A percentile compares a stretch with the other conserved stretches of the same genome.
Evolutionary conservation across 352 stramenopile species (phyloP).

Genomic region (Phytopythium sindhum): DNA sequence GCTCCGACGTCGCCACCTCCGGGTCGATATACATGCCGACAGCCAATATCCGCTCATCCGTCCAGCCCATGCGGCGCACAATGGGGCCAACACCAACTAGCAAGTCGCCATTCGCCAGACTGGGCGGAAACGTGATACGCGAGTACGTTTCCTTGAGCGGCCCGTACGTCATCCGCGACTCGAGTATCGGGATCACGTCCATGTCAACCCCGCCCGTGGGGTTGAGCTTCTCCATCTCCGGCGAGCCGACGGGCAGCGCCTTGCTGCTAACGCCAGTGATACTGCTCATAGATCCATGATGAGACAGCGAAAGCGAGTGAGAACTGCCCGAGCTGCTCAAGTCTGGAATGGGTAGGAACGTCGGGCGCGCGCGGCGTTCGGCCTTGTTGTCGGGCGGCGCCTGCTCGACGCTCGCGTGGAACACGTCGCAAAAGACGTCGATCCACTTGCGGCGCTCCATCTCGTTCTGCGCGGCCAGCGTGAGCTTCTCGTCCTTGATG

Average conservation of each 20-base stretch:
- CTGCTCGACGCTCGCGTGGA: slow-evolving; percentile 73
- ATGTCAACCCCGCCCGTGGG: slow-evolving; percentile 23
- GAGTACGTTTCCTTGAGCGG: slow-evolving; percentile 76
- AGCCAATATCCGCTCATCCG: slow-evolving; percentile 75
- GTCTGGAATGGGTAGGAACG: slow-evolving; percentile 68
- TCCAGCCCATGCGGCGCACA: slow-evolving; percentile 79
- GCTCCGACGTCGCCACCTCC: slow-evolving; percentile 45
- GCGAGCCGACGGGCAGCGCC: slow-evolving; percentile 19
- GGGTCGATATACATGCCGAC: slow-evolving; percentile 79
- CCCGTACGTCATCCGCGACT: slow-evolving; percentile 62
- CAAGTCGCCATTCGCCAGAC: slow-evolving; percentile 68
- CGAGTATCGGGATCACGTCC: slow-evolving; percentile 55
- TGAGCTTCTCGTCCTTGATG: slow-evolving; percentile 80
- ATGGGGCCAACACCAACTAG: slow-evolving; percentile 71
- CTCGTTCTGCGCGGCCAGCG: slow-evolving; percentile 67
- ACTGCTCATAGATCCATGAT: slow-evolving; percentile 8
- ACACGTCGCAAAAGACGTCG: slow-evolving; percentile 73
- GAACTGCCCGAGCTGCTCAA: slow-evolving; percentile 28
- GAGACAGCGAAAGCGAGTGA: slow-evolving; percentile 19
- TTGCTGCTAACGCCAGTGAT: slow-evolving; percentile 10
- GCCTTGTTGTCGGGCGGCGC: slow-evolving; percentile 41
- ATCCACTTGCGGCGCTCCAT: slow-evolving; percentile 73
- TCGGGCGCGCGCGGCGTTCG: slow-evolving; percentile 55
- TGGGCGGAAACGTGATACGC: slow-evolving; percentile 73
- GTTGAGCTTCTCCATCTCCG: slow-evolving; percentile 23